Conservation (phyloP, 768 basidiomycete genomes). For the Panaeolus papilionaceus region DNA sequence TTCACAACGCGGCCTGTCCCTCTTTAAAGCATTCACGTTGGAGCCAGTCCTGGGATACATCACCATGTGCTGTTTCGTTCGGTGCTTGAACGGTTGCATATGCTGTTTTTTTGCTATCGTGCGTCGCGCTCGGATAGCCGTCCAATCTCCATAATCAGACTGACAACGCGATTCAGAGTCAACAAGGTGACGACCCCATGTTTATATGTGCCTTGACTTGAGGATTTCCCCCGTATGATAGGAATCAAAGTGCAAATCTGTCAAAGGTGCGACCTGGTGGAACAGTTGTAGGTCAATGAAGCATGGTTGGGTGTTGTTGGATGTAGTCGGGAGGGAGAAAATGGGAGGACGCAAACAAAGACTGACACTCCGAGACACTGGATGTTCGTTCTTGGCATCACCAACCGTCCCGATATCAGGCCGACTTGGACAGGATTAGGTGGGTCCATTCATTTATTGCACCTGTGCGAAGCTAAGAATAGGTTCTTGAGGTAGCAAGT, state of each 20-base stretch:
- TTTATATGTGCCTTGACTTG: background rate
- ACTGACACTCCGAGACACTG: background rate
- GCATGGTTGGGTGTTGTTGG: background rate
- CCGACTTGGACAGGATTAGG: background rate
- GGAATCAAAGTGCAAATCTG: background rate
- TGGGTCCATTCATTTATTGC: background rate
- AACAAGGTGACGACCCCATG: background rate
- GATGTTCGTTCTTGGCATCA: background rate
- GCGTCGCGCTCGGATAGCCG: background rate
- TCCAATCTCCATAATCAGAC: conserved; percentile 1
- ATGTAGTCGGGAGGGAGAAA: background rate
- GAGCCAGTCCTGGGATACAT: background rate
- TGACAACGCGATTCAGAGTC: background rate
- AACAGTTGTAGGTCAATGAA: background rate
- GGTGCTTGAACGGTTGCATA: background rate
- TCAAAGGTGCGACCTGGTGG: background rate
- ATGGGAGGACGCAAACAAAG: background rate
- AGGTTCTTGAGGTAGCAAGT: background rate
- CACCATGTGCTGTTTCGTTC: background rate
- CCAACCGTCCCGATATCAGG: background rate
- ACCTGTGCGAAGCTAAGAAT: background rate
- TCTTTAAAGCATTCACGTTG: background rate
- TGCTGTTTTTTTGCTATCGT: background rate
- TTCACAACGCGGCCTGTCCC: background rate
- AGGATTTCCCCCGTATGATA: background rate